Conservation (phyloP, 148 eudicot species). For the Pouteria glomerata region DNA sequence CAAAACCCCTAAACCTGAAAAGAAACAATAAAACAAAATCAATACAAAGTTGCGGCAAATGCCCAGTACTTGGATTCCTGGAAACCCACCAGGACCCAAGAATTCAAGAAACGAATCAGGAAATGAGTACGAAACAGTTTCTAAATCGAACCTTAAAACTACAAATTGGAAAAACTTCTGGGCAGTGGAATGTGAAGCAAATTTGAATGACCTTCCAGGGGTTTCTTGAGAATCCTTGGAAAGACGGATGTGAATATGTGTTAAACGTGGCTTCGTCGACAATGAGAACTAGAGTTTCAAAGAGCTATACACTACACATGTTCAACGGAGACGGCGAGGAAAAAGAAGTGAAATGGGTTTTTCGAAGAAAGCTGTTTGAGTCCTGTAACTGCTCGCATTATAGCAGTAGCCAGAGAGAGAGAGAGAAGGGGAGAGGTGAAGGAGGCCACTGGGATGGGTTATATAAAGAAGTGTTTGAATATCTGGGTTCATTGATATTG, state of each 20-base stretch:
- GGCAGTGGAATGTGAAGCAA: neutral
- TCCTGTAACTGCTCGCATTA: no score
- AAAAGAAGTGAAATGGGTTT: no score
- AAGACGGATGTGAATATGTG: neutral
- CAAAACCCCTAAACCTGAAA: conserved; percentile 4
- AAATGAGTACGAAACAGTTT: neutral
- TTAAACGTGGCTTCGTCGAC: neutral
- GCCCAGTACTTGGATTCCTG: neutral
- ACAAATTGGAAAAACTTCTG: neutral
- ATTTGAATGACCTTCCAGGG: neutral
- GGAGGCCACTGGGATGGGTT: neutral
- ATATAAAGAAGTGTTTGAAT: neutral
- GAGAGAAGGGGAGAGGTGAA: neutral
- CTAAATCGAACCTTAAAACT: neutral
- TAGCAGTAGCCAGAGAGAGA: no score
- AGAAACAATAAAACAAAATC: neutral
- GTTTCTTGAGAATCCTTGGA: neutral
- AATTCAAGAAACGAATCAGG: neutral
- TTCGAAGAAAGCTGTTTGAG: no score
- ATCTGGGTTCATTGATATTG: neutral
- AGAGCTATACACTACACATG: neutral
- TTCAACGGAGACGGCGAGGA: no score
- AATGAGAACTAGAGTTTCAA: neutral
- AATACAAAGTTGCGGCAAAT: neutral
- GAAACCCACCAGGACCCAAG: neutral